Evolutionary conservation across 2,329 filamentous ascomycete genomes (phyloP), one percentile per base, ranked within the genome.

Genomic region (Botrytis paeoniae): DNA sequence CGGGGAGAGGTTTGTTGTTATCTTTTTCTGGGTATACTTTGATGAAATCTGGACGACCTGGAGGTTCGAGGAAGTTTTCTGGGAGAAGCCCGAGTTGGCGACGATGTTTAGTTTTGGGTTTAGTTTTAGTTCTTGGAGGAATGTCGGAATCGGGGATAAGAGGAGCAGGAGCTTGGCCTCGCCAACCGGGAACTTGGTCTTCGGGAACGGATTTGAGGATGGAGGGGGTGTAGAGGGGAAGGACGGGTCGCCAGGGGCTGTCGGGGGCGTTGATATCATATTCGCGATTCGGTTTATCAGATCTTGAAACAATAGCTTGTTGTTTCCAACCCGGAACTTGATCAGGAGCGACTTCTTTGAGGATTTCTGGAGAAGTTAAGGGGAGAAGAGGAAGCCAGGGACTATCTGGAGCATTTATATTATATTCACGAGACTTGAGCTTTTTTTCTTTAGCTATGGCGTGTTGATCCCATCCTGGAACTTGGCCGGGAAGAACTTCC

Each of bases 391-490:
- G 32, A 8, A 8, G 1, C 63, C 43, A 65, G 29, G 62, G 64
- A 25, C 63, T 66, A 39, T 66, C 32, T 16, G 63, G 45, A 4
- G 63, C 43, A 16, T 51, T 39, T 8, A 39, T 54, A n/a, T 66
- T 2, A 16, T 66, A 66, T 39, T 66, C 22, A 3, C 35, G 20
- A 61, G 59, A 9, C 22, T 39, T 39, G 35, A 39, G 35, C 3
- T n/a, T 61, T 16, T 61, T 61, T 2, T 39, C 22, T 61, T 39
- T 61, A 48, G 29, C 63, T 65, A 65, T 65, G 20, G 63, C 43
- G 25, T 54, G 63, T 66, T 66, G 63, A 35, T 66, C 63, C 63
- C 63, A 66, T 18, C 63, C 63, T 22, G 63, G 63, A 18, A 51
- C 63, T 37, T 66, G 63, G 6, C 45, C 63, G 5, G 32, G 32